These are phyloP conservation scores for Clitopilus hobsonii DNA, from an alignment of 768 basidiomycete genomes.

Conservation along the genomic window DNA sequence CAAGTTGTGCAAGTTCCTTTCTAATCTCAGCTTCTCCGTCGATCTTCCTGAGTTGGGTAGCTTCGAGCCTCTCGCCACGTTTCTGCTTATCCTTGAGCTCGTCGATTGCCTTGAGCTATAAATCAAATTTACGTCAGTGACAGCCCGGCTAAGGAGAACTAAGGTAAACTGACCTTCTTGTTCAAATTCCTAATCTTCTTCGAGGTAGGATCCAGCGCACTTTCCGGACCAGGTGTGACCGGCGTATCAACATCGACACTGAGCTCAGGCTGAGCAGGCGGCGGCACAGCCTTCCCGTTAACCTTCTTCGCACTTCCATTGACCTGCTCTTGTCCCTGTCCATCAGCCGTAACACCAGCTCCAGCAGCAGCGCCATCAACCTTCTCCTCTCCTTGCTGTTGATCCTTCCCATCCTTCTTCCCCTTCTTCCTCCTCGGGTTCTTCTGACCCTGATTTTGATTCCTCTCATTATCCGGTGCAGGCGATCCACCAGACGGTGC, in stretches of 20 bases:
- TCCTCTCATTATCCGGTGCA: conserved; percentile 38
- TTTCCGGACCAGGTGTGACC: conserved; percentile 50
- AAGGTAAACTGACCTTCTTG: conserved; percentile 72
- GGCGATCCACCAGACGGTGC: conserved; percentile 40
- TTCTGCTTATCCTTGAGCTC: conserved; percentile 92
- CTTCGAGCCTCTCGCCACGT: conserved; percentile 88
- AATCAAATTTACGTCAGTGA: conserved; percentile 3
- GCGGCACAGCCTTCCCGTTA: conserved; percentile 20
- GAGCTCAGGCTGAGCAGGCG: conserved; percentile 13
- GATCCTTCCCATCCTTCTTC: conserved; percentile 48
- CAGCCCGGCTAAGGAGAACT: neutral
- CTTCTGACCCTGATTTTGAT: conserved; percentile 16
- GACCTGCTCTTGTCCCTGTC: conserved; percentile 27
- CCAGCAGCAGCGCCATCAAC: conserved; percentile 20
- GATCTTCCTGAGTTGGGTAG: conserved; percentile 96
- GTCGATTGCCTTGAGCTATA: conserved; percentile 94
- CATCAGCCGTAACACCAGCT: conserved; percentile 12
- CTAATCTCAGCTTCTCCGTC: conserved; percentile 84
- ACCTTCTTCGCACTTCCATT: conserved; percentile 16
- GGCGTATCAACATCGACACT: conserved; percentile 29
- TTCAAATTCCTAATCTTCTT: conserved; percentile 94
- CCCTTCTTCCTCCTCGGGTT: conserved; percentile 37
- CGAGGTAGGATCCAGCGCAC: conserved; percentile 67
- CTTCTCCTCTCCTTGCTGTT: conserved; percentile 35
- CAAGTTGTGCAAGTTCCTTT: conserved; percentile 61